These are phyloP conservation scores for Rubia peregrina DNA, from an alignment of 305 asterid species.

Conservation along the genomic window DNA sequence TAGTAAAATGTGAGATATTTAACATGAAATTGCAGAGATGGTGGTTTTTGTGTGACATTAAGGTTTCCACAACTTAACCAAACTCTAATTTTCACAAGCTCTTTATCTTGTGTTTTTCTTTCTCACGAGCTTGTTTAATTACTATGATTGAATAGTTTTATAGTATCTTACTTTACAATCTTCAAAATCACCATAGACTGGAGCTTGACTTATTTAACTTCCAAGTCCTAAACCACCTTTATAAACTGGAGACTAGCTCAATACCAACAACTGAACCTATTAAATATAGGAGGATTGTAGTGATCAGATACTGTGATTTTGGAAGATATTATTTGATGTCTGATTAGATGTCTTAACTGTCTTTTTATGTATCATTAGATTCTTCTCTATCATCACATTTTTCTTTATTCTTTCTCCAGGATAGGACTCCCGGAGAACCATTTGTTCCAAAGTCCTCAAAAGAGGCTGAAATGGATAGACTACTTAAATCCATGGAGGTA, in stretches of 20 bases:
- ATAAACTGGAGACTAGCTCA: neutral
- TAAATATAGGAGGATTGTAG: neutral
- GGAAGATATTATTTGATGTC: neutral
- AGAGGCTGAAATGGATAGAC: constrained; percentile 92
- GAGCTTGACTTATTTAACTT: neutral
- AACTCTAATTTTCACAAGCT: neutral
- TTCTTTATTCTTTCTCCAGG: constrained; percentile 34
- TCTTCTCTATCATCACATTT: neutral
- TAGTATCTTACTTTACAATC: neutral
- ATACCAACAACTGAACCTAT: neutral
- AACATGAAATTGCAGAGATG: neutral
- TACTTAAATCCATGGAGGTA: constrained; percentile 93
- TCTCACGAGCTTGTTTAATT: neutral
- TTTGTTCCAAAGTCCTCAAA: constrained; percentile 78
- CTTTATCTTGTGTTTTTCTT: neutral
- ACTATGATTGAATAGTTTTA: neutral
- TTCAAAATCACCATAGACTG: neutral
- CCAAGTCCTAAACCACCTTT: neutral
- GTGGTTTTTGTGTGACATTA: neutral
- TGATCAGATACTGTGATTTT: neutral
- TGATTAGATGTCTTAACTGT: neutral
- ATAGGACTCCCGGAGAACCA: constrained; percentile 84
- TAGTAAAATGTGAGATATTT: neutral
- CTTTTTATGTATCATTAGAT: neutral
- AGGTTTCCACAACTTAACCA: neutral